Evolutionary conservation across 2,329 filamentous ascomycete species (phyloP).

Genomic region (Penicillium sp.): DNA sequence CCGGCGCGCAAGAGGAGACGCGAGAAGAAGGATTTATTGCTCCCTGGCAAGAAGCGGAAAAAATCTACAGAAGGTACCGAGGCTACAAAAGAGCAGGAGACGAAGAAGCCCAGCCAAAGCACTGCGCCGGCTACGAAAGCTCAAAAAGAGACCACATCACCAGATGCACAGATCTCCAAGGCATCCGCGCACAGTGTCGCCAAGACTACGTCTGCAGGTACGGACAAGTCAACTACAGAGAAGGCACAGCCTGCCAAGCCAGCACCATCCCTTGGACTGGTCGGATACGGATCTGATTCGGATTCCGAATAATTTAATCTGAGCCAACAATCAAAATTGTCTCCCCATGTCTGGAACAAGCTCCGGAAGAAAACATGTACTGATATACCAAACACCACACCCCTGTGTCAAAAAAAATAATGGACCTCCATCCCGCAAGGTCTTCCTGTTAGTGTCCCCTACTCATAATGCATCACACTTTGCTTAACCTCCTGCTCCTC

Average conservation of each 20-base stretch:
- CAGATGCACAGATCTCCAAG: not conserved
- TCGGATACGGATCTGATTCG: conserved; percentile 43
- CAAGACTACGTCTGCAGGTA: not conserved
- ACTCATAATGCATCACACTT: conserved; percentile 18
- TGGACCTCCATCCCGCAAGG: not conserved
- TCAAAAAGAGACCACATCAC: not conserved
- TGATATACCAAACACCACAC: not conserved
- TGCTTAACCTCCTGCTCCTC: conserved; percentile 58
- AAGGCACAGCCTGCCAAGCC: conserved; percentile 19
- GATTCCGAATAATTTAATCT: conserved; percentile 37
- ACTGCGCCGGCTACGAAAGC: not conserved
- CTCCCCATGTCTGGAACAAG: not conserved
- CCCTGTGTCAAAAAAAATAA: not conserved
- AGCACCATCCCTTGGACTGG: conserved; percentile 34
- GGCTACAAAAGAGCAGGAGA: not conserved
- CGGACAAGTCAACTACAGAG: not conserved
- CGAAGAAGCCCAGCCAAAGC: not conserved
- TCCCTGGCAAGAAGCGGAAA: conserved; percentile 46
- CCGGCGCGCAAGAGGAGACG: conserved; percentile 55
- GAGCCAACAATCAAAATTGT: not conserved
- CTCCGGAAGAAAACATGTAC: not conserved
- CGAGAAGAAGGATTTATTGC: conserved; percentile 43
- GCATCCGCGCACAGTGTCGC: not conserved
- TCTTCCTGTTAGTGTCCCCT: not conserved
- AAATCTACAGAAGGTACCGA: conserved; percentile 28